phyloP scores from a whole-genome alignment of 2,329 filamentous ascomycete species.

The Lachnellula cervina region DNA sequence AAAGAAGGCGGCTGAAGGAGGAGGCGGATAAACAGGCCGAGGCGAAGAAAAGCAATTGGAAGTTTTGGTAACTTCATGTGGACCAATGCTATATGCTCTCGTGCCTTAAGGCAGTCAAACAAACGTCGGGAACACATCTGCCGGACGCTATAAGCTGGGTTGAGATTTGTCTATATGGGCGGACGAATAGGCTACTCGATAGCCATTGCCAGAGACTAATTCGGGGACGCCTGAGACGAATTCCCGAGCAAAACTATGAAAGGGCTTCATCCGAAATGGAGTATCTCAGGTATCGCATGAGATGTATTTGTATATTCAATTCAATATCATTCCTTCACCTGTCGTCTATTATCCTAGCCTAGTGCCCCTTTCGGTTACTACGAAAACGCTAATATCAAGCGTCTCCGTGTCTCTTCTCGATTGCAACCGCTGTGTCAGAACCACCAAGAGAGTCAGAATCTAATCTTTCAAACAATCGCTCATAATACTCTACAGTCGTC shows the following conservation, averaged over 20 bases:
- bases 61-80: constrained; percentile 27
- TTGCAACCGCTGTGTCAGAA: background rate
- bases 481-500: background rate
- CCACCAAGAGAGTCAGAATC: background rate
- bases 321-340: too few relatives aligned
- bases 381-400: background rate
- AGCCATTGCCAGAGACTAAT: too few relatives aligned
- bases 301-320: too few relatives aligned
- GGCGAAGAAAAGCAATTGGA: constrained; percentile 27
- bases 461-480: background rate
- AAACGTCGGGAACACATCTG: too few relatives aligned
- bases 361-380: background rate
- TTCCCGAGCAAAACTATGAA: too few relatives aligned
- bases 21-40: constrained; percentile 35
- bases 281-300: too few relatives aligned
- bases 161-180: too few relatives aligned
- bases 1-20: constrained; percentile 40
- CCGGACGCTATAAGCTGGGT: too few relatives aligned
- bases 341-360: too few relatives aligned
- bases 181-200: too few relatives aligned
- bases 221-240: too few relatives aligned
- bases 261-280: too few relatives aligned
- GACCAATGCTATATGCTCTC: constrained; percentile 6
- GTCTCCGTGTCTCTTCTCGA: background rate
- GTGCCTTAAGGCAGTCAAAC: background rate